Conservation (phyloP, 768 basidiomycete genomes). For the Xerocomus brunneocitrinus region DNA sequence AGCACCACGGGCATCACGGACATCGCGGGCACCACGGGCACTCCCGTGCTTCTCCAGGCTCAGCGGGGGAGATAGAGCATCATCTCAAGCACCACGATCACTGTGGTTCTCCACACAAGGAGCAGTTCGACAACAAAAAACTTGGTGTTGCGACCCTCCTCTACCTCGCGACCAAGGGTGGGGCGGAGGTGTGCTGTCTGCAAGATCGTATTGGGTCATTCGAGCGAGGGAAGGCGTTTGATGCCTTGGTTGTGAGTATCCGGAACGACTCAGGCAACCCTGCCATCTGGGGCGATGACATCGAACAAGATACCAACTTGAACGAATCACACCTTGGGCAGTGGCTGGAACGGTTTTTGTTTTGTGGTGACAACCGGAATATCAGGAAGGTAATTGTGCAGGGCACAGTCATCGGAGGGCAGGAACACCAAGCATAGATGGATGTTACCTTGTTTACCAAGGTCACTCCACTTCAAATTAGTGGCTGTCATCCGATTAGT, state of each 20-base stretch:
- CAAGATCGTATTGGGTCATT: constrained; percentile 72
- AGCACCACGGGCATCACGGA: not conserved
- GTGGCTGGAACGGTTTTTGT: constrained; percentile 79
- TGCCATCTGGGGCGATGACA: constrained; percentile 46
- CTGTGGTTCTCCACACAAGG: not conserved
- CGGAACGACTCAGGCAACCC: constrained; percentile 50
- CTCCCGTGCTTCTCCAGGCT: not conserved
- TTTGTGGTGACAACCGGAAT: constrained; percentile 84
- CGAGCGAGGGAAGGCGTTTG: constrained; percentile 78
- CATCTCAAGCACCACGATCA: not conserved
- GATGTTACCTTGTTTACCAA: not conserved
- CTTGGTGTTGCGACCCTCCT: constrained; percentile 73
- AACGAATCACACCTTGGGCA: constrained; percentile 38
- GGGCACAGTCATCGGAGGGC: constrained; percentile 74
- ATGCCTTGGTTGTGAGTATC: constrained; percentile 74
- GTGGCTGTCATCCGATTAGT: too few relatives aligned
- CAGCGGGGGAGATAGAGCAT: not conserved
- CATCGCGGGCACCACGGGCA: not conserved
- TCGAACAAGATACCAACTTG: constrained; percentile 32
- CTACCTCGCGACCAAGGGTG: constrained; percentile 89
- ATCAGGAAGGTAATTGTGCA: constrained; percentile 80
- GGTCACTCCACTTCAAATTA: too few relatives aligned
- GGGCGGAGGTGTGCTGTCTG: constrained; percentile 77
- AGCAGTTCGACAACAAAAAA: constrained; percentile 51
- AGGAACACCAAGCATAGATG: constrained; percentile 26